Percentiles rank a stretch among this genome's conserved stretches.
phyloP scores from a whole-genome alignment of 129 eudicot genomes.

The Flaveria robusta region DNA sequence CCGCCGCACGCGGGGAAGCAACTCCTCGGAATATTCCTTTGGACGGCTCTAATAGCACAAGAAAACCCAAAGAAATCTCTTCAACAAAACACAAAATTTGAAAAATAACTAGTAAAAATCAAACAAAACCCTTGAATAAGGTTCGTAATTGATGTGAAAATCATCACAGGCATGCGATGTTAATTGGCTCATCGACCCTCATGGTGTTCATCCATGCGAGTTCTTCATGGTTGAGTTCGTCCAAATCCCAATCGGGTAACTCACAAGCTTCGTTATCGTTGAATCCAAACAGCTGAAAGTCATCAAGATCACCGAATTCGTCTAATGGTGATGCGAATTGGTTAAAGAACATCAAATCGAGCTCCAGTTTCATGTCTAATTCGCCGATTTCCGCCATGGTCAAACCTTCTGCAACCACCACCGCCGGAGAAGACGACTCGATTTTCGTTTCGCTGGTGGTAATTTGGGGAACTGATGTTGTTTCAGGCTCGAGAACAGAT shows the following conservation, averaged over 20 bases:
- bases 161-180: conserved; percentile 56
- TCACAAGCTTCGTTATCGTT: conserved; percentile 45
- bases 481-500: conserved; percentile 39
- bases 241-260: conserved; percentile 68
- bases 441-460: neutral
- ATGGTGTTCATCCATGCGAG: conserved; percentile 59
- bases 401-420: conserved; percentile 23
- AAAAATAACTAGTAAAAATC: neutral
- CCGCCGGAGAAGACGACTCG: neutral
- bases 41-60: conserved; percentile 82
- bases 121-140: conserved; percentile 8
- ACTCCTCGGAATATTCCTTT: conserved; percentile 41
- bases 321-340: conserved; percentile 43
- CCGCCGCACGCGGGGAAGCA: neutral
- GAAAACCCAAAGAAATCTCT: conserved; percentile 54
- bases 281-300: conserved; percentile 56
- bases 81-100: neutral
- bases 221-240: conserved; percentile 62
- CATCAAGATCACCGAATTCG: conserved; percentile 53
- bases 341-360: conserved; percentile 38
- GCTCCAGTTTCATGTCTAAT: conserved; percentile 50
- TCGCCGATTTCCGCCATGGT: conserved; percentile 27
- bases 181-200: conserved; percentile 40
- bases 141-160: too few relatives aligned
- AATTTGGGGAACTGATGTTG: conserved; percentile 9